phyloP scores from a whole-genome alignment of 768 basidiomycete genomes.

The Albatrellus ellisii region DNA sequence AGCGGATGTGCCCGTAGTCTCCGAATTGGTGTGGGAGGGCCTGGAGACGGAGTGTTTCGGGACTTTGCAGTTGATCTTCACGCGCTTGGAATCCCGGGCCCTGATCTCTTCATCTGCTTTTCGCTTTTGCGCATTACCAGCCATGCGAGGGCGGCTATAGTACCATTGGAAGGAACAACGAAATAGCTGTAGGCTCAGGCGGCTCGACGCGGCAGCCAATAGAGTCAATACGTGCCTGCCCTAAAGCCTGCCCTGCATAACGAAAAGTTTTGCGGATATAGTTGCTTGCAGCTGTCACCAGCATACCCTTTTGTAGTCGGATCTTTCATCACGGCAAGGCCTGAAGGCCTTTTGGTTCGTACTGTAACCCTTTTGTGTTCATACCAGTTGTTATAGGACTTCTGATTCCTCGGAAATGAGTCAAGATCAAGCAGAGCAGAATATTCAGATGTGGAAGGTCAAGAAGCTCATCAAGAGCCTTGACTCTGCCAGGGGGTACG shows the following conservation, averaged over 20 bases:
- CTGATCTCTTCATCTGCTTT: neutral
- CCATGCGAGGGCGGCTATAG: no score
- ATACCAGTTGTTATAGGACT: slow-evolving; percentile 2
- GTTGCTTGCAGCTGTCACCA: neutral
- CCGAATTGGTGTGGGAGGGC: neutral
- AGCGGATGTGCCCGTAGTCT: neutral
- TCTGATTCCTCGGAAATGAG: slow-evolving; percentile 39
- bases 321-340: slow-evolving; percentile 1
- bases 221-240: no score
- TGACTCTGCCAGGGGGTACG: slow-evolving; percentile 81
- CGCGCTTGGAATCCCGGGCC: no score
- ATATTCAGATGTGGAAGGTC: slow-evolving; percentile 97
- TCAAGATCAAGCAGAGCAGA: slow-evolving; percentile 83
- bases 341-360: neutral
- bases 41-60: neutral
- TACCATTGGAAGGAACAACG: no score
- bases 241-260: neutral
- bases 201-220: no score
- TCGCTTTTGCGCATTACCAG: neutral
- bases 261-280: neutral
- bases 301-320: neutral
- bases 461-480: slow-evolving; percentile 99
- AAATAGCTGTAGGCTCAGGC: no score
- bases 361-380: slow-evolving; percentile 1
- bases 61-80: neutral